Evolutionary conservation across 1,139 yeast genomes (phyloP).

Genomic region (Wickerhamomyces sp.): DNA sequence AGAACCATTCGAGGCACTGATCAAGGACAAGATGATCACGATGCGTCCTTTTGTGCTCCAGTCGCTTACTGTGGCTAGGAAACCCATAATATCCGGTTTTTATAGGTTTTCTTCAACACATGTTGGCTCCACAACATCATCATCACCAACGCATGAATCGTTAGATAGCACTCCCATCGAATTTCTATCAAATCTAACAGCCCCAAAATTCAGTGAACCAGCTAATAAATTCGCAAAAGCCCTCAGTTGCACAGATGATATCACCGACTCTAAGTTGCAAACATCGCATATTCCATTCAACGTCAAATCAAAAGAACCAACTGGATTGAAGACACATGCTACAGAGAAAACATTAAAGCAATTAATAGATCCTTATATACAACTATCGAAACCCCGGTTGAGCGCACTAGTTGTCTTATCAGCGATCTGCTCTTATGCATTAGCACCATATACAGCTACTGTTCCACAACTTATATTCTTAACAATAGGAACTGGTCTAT

Average conservation of each 20-base stretch:
- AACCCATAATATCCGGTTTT: not conserved
- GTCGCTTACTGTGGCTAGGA: not conserved
- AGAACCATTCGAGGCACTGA: too few relatives aligned
- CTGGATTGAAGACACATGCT: constrained; percentile 15
- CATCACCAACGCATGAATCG: constrained; percentile 3
- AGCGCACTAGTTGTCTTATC: constrained; percentile 86
- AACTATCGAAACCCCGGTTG: constrained; percentile 82
- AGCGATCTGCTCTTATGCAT: constrained; percentile 89
- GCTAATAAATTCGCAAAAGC: constrained; percentile 25
- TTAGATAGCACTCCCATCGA: constrained; percentile 33
- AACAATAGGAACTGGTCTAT: constrained; percentile 79
- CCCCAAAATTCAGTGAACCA: constrained; percentile 11
- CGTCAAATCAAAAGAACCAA: constrained; percentile 36
- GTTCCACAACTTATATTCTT: constrained; percentile 64
- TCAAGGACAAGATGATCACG: not conserved
- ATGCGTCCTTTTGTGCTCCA: not conserved
- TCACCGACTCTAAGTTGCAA: constrained; percentile 15
- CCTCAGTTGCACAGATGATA: constrained; percentile 32
- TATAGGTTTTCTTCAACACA: not conserved
- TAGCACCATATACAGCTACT: constrained; percentile 78
- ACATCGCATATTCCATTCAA: constrained; percentile 51
- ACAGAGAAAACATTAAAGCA: constrained; percentile 15
- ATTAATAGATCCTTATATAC: constrained; percentile 56
- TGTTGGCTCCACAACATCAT: not conserved
- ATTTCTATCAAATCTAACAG: constrained; percentile 30